A percentile compares a stretch with the other conserved stretches of the same genome.
Evolutionary conservation across 192 early-diverging fungal genomes (phyloP).

Genomic region (Backusella tuberculispora): DNA sequence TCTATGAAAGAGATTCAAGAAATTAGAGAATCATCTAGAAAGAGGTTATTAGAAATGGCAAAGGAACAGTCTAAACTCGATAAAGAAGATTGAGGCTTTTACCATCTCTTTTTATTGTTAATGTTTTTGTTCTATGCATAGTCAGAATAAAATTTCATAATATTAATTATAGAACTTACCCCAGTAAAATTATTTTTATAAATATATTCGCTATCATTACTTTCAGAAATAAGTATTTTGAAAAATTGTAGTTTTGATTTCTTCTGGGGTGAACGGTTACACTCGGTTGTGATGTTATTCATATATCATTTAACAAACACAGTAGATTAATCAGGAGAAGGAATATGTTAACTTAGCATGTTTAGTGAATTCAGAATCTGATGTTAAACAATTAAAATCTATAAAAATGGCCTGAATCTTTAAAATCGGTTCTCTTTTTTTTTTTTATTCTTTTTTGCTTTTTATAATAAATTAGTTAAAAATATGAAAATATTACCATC

Average conservation of each 20-base stretch:
- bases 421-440: neutral
- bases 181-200: too few species aligned
- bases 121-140: neutral
- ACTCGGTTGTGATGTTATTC: neutral
- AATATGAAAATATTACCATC: neutral
- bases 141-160: neutral
- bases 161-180: too few species aligned
- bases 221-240: too few species aligned
- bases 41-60: neutral
- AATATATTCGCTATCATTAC: neutral
- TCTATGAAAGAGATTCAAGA: neutral
- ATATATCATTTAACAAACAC: neutral
- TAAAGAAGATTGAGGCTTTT: neutral
- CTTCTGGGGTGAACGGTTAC: neutral
- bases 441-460: neutral
- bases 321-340: neutral
- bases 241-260: neutral
- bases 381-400: neutral
- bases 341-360: neutral
- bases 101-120: neutral
- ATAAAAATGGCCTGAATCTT: neutral
- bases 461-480: neutral
- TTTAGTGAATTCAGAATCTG: neutral
- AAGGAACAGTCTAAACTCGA: neutral
- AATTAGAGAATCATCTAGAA: slow-evolving; percentile 13